Base-by-base conservation (phyloP, 2,329 filamentous ascomycete species). In the Aureobasidium leucospermi region DNA sequence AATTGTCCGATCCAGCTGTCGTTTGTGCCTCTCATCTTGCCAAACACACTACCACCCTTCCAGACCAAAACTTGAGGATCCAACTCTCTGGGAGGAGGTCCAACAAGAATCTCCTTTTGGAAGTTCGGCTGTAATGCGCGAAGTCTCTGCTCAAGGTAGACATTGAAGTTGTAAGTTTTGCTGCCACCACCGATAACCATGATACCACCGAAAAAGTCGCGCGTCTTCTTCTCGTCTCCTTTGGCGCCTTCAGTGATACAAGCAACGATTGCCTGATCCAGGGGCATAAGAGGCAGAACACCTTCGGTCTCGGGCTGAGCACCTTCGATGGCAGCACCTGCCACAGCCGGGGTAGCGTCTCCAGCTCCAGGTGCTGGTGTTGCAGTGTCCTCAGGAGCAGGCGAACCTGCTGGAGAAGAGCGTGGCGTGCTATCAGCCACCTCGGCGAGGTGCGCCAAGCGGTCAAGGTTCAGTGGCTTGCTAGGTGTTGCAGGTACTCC, bases 1-100 rank as follows among this genome's bases (percentile, higher is more conserved):
- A 87, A 80, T 36, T 85, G 83, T 13, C 87, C 88, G 69, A 97
- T 90, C 94, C 94, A 99, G 68, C 88, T 94, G 73, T 99, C 94
- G 74, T 97, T 97, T 15, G 90, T 92, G 47, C 78, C 78, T 62
- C 86, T 83, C 66, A 97, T 77, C 76, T 96, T 91, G 2, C 90
- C 92, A 78, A 96, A 99, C 15, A 99, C 92, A 70, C 91, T 96
- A 0, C 90, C 94, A 4, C 94, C 94, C 80, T 99, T 99, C 94
- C 94, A 99, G 8, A 87, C 86, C 57, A 97, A 88, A n/a, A 97
- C 92, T 74, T 96, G 91, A 62, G 94, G 90, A 74, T 99, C 94
- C 77, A 99, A 87, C 67, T 99, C 94, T 67, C 93, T 81, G 0
- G 94, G 94, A n/a, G 85, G 85, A 19, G 81, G 79, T 1, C 82